Evolutionary conservation across 495 filamentous ascomycete species (phyloP), one percentile per base, ranked within the genome.

Genomic region (Annulohypoxylon stygium): DNA sequence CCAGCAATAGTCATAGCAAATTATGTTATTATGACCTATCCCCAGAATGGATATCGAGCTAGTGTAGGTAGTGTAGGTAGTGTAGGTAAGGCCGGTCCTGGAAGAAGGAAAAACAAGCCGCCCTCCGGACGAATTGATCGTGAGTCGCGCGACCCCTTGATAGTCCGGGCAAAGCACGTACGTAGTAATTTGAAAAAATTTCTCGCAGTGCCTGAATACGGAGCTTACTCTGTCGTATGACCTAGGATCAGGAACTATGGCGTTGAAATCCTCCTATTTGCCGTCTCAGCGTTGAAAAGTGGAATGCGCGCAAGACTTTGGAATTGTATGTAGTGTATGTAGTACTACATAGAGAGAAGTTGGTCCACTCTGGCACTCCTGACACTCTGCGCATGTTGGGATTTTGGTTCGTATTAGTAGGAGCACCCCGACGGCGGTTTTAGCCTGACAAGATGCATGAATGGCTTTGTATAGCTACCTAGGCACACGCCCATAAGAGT

Each of bases 161-260:
- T 59, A 48, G 43, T 55, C 54, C 53, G 60, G 45, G 55, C 43
- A 4, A 36, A 51, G 70, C 41, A 63, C 51, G 30, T 51, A 34
- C 60, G 58, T 58, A 67, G 57, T 70, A 68, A 69, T 61, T 69
- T 45, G 50, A 67, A 63, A 59, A 63, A 61, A 67, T 34, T 73
- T 68, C 43, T 73, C 60, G 50, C 20, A 26, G 37, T 61, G 67
- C 57, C 43, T 23, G 45, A 51, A 68, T 60, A 59, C 43, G 50
- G 37, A 67, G 66, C 61, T 64, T 69, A 66, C 62, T 70, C 66
- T 55, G 48, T 58, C 50, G 63, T 70, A 67, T 67, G 50, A 48
- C 43, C 67, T 43, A 67, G 67, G 72, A 25, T 70, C 57, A 26
- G 20, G 53, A 45, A 61, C 25, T 61, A 69, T 67, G 34, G 43